Percentiles rank a stretch among this genome's conserved stretches.
Evolutionary conservation across 306 rosid species (phyloP).

Genomic region (Albizia julibrissin): DNA sequence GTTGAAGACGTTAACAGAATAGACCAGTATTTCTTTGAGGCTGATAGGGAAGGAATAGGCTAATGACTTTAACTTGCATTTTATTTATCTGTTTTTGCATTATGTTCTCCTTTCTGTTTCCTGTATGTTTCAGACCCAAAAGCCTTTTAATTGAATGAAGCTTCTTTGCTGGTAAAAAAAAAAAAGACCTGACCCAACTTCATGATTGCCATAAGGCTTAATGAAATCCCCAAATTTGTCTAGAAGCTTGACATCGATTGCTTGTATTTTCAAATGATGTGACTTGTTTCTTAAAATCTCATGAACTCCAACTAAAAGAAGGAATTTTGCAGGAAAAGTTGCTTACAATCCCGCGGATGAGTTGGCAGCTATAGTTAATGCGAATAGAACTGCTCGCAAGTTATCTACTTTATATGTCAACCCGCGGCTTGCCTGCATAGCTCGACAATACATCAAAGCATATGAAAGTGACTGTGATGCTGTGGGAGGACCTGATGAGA

Average conservation of each 20-base stretch:
- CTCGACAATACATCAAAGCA: conserved; percentile 82
- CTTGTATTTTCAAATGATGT: no score
- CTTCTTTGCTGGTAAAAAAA: no score
- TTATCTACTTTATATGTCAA: conserved; percentile 34
- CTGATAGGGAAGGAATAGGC: no score
- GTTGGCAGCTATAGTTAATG: conserved; percentile 44
- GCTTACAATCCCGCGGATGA: conserved; percentile 49
- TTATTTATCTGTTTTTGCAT: no score
- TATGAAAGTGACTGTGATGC: conserved; percentile 72
- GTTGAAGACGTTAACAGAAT: no score
- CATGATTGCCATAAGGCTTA: neutral
- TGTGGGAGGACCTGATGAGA: conserved; percentile 81
- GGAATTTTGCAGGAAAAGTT: conserved; percentile 40
- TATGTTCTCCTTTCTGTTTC: no score
- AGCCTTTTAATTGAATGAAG: neutral
- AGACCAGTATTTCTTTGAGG: no score
- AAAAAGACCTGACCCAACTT: no score
- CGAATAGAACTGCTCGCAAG: conserved; percentile 50
- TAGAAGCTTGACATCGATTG: neutral
- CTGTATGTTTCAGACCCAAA: no score
- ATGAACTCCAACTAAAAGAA: neutral
- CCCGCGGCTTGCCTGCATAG: conserved; percentile 82
- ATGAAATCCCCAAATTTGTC: neutral
- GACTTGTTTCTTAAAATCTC: neutral
- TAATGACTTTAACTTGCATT: no score